Base-by-base conservation (phyloP, 371 early-diverging fungal species). In the Capillidium rhysosporum region DNA sequence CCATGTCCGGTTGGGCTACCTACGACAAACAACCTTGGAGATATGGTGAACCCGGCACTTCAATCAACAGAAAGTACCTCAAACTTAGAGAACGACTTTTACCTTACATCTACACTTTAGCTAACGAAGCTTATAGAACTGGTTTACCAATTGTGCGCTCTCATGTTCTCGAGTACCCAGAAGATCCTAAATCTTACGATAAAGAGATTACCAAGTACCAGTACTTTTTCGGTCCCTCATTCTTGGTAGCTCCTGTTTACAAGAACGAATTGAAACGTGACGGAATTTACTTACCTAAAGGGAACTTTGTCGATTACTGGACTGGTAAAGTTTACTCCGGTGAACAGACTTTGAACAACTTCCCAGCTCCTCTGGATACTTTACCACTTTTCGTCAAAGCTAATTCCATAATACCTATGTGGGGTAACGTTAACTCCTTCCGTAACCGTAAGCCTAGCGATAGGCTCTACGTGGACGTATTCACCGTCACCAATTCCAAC, bases 11-110 rank as follows among this genome's bases (percentile, higher is more conserved):
- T 7, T 25, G 24, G 46, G 24, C 46, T 10, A 2, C 2, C 4
- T 25, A 24, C 21, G 46, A 46, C 21, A 46, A 46, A 25, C 46
- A 46, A 46, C 46, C 46, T 25, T 46, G 46, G 46, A 20, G 46
- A 20, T 25, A 25, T 16, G 46, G 46, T 7, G 46, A 46, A 46
- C 46, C 46, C 7, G 46, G 20, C 5, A 24, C 46, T 25, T 46
- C 24, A 7, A 46, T 18, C 8, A 46, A 46, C 26, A 2, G 25
- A 2, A 46, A 46, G 21, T 46, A 46, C 26, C 16, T 46, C 1
- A 46, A 46, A 25, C 16, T 46, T 1, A 2, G 46, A 7, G 46
- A 46, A 46, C 46, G 21, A 4, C 26, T 46, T 5, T 25, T 46
- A 25, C 46, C 46, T 24, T 46, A 46, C 26, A 46, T 46, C 21